phyloP scores from a whole-genome alignment of 2,329 filamentous ascomycete species.

The Epichloe hybrida region DNA sequence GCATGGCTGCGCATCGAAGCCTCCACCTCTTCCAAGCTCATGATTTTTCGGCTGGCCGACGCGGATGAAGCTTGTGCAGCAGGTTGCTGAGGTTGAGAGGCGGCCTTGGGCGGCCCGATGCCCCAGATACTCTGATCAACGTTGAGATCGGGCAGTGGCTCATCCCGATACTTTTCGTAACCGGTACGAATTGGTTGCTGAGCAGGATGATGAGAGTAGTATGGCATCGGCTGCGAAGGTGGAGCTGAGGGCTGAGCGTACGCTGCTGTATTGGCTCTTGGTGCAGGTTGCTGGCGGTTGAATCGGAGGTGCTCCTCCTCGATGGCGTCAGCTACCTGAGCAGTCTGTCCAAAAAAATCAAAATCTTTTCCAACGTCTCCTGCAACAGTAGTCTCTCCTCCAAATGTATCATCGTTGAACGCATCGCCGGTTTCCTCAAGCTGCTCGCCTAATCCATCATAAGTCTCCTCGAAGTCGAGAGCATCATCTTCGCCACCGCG shows the following conservation, averaged over 20 bases:
- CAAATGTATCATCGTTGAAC: conserved; percentile 96
- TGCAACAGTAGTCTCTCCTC: conserved; percentile 22
- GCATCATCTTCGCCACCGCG: conserved; percentile 45
- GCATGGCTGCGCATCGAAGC: conserved; percentile 71
- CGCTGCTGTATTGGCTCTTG: conserved; percentile 18
- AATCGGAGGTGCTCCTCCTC: conserved; percentile 84
- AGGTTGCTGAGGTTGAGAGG: conserved; percentile 17
- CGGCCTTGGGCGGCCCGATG: conserved; percentile 42
- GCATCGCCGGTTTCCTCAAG: conserved; percentile 86
- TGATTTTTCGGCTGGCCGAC: conserved; percentile 53
- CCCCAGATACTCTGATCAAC: conserved; percentile 93
- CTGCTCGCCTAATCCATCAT: conserved; percentile 83
- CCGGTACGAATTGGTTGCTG: conserved; percentile 59
- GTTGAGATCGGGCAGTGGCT: conserved; percentile 78
- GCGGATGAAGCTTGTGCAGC: conserved; percentile 13
- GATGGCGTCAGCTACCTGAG: conserved; percentile 71
- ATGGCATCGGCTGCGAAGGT: conserved; percentile 17
- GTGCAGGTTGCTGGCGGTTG: conserved; percentile 54
- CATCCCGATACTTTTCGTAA: conserved; percentile 84
- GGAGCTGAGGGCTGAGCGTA: conserved; percentile 19
- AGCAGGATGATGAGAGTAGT: conserved; percentile 25
- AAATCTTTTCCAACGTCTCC: conserved; percentile 75
- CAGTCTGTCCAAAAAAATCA: conserved; percentile 97
- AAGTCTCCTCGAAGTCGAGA: conserved; percentile 87
- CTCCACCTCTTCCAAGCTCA: conserved; percentile 96